Evolutionary conservation across 148 eudicot genomes (phyloP).

Genomic region (Arbutus unedo): DNA sequence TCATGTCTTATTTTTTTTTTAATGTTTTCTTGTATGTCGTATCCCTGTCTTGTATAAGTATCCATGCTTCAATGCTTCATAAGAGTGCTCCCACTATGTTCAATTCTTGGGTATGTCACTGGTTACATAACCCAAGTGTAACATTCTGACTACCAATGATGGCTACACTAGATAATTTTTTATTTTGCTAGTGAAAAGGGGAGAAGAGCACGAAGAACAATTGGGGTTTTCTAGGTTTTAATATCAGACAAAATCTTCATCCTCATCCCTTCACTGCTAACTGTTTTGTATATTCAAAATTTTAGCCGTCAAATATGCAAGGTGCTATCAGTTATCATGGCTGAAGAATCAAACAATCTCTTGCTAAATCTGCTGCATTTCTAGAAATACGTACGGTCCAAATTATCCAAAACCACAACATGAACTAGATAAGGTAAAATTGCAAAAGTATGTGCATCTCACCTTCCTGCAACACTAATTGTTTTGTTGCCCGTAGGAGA

Average conservation of each 20-base stretch:
- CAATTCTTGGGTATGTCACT: too few relatives aligned
- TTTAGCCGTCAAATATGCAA: neutral
- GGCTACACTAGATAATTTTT: neutral
- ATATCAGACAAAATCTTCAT: neutral
- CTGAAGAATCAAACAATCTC: neutral
- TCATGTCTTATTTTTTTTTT: too few relatives aligned
- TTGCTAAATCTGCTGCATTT: neutral
- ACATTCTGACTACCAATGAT: neutral
- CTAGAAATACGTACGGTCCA: neutral
- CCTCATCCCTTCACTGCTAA: neutral
- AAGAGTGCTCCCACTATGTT: too few relatives aligned
- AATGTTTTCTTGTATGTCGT: too few relatives aligned
- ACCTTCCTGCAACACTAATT: conserved; percentile 77
- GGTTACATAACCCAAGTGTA: too few relatives aligned
- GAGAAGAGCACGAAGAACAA: neutral
- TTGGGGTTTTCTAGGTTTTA: neutral
- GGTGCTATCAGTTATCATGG: neutral
- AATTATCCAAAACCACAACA: neutral
- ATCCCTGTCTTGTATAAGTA: too few relatives aligned
- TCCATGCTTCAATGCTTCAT: too few relatives aligned
- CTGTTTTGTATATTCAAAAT: neutral
- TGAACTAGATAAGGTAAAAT: neutral
- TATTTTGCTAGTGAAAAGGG: neutral
- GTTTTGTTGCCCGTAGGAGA: conserved; percentile 53
- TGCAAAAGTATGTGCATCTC: conserved; percentile 18